Evolutionary conservation across 306 rosid genomes (phyloP), one percentile per base, ranked within the genome.

Genomic region (Castanospermum australe): DNA sequence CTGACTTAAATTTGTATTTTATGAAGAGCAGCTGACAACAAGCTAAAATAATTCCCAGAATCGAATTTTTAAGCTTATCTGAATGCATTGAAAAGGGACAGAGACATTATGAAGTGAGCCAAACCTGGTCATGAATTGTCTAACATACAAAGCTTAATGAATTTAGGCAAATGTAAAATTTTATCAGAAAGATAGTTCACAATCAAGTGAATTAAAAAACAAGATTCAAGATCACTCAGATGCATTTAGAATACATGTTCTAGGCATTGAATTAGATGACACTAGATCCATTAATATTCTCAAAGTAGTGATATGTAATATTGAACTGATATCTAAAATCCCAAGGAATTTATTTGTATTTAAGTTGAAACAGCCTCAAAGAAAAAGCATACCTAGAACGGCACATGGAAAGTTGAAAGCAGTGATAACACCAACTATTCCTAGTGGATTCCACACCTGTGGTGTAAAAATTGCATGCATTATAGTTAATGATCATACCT

Each of bases 401-500:
- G 99, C 99, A 14, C 98, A 93, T 48, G 99, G 99, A 77, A 95
- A 95, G 92, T 95, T 95, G 94, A 95, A 93, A 76, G 99, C 99
- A 76, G 97, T 91, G 83, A 95, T 95, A 20, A 95, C 99, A 78
- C 99, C 99, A 64, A 95, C 99, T 62, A 95, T 79, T 76, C 99
- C 98, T 20, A 95, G 88, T 11, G 99, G 98, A 62, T 95, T 95
- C 99, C 98, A 95, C 80, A 87, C 87, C 99, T 95, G 84, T 55
- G 42, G 69, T 18, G 63, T 44, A 74, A 65, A 55, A 81, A 57
- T n/a, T 33, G 63, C 62, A 73, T 44, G 69, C 55, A 52, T 8
- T 25, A 60, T 12, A 17, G 70, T 75, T 66, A 73, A 75, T 18
- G 51, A 64, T 0, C 12, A 21, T 24, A 78, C 54, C 56, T 48